Evolutionary conservation across 1,284 basidiomycete genomes (phyloP), one percentile per base, ranked within the genome.

Genomic region (Salmacisia buchloeana): DNA sequence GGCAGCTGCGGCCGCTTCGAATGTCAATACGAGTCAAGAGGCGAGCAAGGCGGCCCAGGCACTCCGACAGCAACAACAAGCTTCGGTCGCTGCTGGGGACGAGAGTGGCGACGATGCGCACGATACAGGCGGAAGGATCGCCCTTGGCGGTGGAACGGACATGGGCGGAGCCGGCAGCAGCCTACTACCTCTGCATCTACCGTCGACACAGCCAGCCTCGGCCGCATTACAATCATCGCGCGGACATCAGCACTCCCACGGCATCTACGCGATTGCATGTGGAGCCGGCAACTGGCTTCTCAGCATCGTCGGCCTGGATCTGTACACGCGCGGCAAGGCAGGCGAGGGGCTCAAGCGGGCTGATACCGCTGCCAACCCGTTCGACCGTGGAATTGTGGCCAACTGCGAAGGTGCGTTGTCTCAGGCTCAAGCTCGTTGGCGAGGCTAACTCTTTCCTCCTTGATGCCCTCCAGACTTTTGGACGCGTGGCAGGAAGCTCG

Each of bases 301-400:
- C 82, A 89, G 89, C 78, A 83, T 97, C 1, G 85, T 96, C 39
- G 94, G 94, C 0, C 85, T 97, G 52, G 94, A 97, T 80, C 83
- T 92, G 56, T 97, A 97, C 82, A 96, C 94, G 18, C 87, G 88
- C 63, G 92, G 92, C 31, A 88, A 88, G 70, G 92, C 90, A 0
- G 88, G 89, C 2, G 87, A 89, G 70, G 92, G 92, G 9, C 85
- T 97, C 64, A 80, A 81, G 58, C 75, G 80, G 70, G 82, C 86
- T 18, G 63, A 18, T n/a, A 85, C 85, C 67, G 89, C 88, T 23
- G 84, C 85, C 59, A 98, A 99, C 81, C 96, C 96, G 41, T 99
- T 98, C 81, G 91, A 97, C 81, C 76, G 90, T 27, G 94, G 94
- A 2, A 58, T 90, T 13, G 78, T 88, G 15, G 84, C 85, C 71